Conservation (phyloP, 192 early-diverging fungal genomes). For the Backusella mclennaniae region DNA sequence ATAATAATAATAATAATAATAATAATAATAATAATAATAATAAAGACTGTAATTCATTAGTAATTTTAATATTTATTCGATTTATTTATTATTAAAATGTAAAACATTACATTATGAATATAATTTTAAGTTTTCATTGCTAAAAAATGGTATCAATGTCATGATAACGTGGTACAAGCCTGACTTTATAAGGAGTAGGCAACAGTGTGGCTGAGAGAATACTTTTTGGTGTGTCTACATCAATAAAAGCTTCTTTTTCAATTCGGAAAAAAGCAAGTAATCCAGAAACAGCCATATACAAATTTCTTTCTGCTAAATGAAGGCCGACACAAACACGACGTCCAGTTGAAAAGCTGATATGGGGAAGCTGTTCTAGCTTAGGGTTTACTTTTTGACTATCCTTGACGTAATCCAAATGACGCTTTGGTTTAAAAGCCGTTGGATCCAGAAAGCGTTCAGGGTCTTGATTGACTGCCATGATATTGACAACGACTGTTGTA, state of each 20-base stretch:
- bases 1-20: neutral
- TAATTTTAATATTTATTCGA: neutral
- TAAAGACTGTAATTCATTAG: no score
- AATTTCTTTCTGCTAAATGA: slow-evolving; percentile 34
- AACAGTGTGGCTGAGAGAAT: slow-evolving; percentile 15
- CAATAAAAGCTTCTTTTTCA: slow-evolving; percentile 9
- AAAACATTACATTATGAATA: neutral
- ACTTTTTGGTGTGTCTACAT: slow-evolving; percentile 15
- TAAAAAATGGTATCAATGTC: slow-evolving; percentile 1
- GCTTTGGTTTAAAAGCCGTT: slow-evolving; percentile 47
- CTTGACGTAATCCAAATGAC: slow-evolving; percentile 33
- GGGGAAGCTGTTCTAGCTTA: slow-evolving; percentile 23
- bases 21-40: neutral
- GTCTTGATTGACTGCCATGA: slow-evolving; percentile 53
- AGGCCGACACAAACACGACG: slow-evolving; percentile 39
- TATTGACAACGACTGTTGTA: slow-evolving; percentile 51
- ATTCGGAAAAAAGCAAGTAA: slow-evolving; percentile 31
- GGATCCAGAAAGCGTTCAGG: slow-evolving; percentile 42
- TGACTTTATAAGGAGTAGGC: slow-evolving; percentile 26
- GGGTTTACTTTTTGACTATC: neutral
- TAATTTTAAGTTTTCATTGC: neutral
- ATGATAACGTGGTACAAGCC: slow-evolving; percentile 25
- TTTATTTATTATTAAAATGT: neutral
- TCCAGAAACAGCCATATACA: slow-evolving; percentile 22
- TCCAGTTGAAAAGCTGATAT: slow-evolving; percentile 36